phyloP scores from a whole-genome alignment of 2,329 filamentous ascomycete species.

The Lachnellula cervina region DNA sequence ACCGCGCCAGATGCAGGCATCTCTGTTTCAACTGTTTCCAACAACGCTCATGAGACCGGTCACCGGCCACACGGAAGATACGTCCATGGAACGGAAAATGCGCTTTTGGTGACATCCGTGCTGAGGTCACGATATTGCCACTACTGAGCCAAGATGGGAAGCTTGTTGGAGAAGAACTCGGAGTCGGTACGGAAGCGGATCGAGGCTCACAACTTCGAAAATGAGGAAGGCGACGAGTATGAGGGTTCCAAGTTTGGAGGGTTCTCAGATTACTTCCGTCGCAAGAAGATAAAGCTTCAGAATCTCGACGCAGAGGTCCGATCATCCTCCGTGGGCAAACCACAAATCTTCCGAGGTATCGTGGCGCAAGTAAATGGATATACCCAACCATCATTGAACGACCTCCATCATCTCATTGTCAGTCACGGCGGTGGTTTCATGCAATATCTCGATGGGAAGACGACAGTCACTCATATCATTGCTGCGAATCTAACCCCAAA shows the following conservation, averaged over 20 bases:
- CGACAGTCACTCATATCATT: slow-evolving; percentile 91
- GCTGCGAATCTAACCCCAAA: slow-evolving; percentile 86
- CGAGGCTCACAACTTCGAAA: slow-evolving; percentile 64
- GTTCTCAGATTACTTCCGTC: slow-evolving; percentile 85
- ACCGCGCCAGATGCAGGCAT: too few species aligned
- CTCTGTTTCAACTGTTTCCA: too few species aligned
- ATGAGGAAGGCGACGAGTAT: slow-evolving; percentile 89
- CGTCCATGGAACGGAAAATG: neutral
- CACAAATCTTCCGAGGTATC: slow-evolving; percentile 83
- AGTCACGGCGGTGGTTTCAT: slow-evolving; percentile 91
- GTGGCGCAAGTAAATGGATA: slow-evolving; percentile 94
- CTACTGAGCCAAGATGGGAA: slow-evolving; percentile 44
- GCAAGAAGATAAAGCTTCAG: slow-evolving; percentile 96
- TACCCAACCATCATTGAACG: slow-evolving; percentile 85
- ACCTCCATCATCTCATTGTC: slow-evolving; percentile 84
- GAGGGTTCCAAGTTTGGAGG: slow-evolving; percentile 80
- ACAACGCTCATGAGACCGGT: too few species aligned
- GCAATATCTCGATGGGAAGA: slow-evolving; percentile 93
- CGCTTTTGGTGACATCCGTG: neutral
- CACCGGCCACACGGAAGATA: too few species aligned
- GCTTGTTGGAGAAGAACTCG: slow-evolving; percentile 59
- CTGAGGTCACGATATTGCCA: neutral
- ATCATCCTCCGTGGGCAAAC: slow-evolving; percentile 61
- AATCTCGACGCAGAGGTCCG: slow-evolving; percentile 85
- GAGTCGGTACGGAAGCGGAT: slow-evolving; percentile 57